Base-by-base conservation (phyloP, 108 stramenopile genomes). In the Aurantiochytrium sp. region DNA sequence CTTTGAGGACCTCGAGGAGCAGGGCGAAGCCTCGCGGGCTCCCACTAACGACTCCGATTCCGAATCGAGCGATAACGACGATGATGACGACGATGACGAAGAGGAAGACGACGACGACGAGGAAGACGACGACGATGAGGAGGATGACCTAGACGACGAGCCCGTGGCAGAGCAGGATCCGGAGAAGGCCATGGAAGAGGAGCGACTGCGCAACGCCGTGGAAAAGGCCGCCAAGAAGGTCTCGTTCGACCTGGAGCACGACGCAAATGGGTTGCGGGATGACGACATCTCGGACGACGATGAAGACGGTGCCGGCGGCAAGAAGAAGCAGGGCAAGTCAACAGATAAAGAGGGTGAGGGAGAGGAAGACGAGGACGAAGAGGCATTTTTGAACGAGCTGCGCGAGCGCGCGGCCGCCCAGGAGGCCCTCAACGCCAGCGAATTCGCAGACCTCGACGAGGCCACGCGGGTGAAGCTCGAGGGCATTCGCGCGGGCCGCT, bases 1-100 rank as follows among this genome's bases (percentile, higher is more conserved):
- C 55, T 97, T 96, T 91, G 97, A 97, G 86, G 97, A 98, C 81
- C 92, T 98, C 27, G 96, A 97, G 96, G 96, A 4, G 96, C 96
- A 37, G 95, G 95, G 85, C 19, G 88, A 91, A 54, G n/a, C n/a
- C n/a, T n/a, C n/a, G n/a, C n/a, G n/a, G n/a, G n/a, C n/a, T n/a
- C n/a, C n/a, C n/a, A n/a, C n/a, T n/a, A n/a, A n/a, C n/a, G n/a
- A n/a, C n/a, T n/a, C n/a, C 34, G 55, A 37, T 41, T 85, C 86
- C 3, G 89, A 68, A 6, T 69, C 55, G 0, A 59, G 52, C 22
- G 85, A 24, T 8, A 92, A 90, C 55, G 91, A 87, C 37, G 94
- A 94, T 27, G 92, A 91, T 55, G 93, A 92, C 42, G 88, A 87
- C 32, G 55, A 85, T 5, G 87, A 86, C 19, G 92, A 93, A 19